Evolutionary conservation across 2,329 filamentous ascomycete species (phyloP).

Genomic region (Hymenoscyphus repandus): DNA sequence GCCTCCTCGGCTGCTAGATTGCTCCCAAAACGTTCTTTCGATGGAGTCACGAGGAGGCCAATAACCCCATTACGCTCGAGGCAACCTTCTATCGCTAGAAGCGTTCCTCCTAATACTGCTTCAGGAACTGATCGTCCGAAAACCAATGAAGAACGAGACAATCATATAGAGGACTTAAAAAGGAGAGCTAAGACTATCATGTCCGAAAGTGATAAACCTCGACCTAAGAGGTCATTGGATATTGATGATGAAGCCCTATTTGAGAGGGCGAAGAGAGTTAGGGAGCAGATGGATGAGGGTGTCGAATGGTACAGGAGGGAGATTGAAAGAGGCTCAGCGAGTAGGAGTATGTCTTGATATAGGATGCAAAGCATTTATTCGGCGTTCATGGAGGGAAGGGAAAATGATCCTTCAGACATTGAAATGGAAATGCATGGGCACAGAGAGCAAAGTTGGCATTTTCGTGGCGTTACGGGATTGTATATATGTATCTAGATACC

Average conservation of each 20-base stretch:
- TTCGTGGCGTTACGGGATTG: conserved; percentile 6
- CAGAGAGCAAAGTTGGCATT: conserved; percentile 3
- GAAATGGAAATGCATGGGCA: not conserved
- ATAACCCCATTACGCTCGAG: conserved; percentile 13
- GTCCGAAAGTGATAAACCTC: conserved; percentile 12
- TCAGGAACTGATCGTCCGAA: conserved; percentile 1
- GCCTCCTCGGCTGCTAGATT: conserved; percentile 27
- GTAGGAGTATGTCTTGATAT: conserved; percentile 22
- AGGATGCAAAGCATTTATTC: conserved; percentile 10
- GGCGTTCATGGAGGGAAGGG: conserved; percentile 5
- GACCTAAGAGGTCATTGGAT: conserved; percentile 15
- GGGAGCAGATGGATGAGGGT: conserved; percentile 32
- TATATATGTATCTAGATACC: conserved; percentile 9
- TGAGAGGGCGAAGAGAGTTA: conserved; percentile 28
- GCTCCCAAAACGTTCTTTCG: conserved; percentile 23
- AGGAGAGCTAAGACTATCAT: conserved; percentile 23
- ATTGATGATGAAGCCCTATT: conserved; percentile 27
- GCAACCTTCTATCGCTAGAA: conserved; percentile 14
- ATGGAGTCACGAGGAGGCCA: conserved; percentile 20
- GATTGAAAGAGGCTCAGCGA: conserved; percentile 20
- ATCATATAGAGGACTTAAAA: conserved; percentile 23
- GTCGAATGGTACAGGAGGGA: conserved; percentile 28
- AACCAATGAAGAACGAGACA: conserved; percentile 9
- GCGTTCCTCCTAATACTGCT: conserved; percentile 19
- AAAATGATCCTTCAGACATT: not conserved